Evolutionary conservation across 257 asterid species (phyloP), one percentile per base, ranked within the genome.

Genomic region (Perilla frutescens): DNA sequence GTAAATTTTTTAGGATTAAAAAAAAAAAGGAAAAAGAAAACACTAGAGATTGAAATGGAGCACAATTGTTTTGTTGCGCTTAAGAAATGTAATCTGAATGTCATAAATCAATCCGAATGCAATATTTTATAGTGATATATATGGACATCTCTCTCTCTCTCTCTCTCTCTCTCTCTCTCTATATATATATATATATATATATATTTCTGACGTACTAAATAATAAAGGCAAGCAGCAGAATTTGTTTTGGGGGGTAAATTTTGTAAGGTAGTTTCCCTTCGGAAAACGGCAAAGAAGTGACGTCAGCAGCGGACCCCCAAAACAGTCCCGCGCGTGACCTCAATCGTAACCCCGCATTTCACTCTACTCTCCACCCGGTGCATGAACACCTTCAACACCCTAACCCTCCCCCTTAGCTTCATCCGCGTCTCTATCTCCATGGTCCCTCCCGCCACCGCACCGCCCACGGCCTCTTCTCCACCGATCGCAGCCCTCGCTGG

Each of bases 341-440:
- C 96, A 79, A 91, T 75, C 74, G 83, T 74, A 81, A 93, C 97
- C 62, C 89, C 85, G 66, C 98, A 91, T 63, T 81, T 84, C 10
- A 87, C 88, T 10, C 79, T 81, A 68, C 89, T 89, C 75, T 81
- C 85, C 76, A 93, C 94, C 69, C 88, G 84, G 81, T 93, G 98
- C 68, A 89, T 88, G 67, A 93, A 91, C 76, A 93, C 91, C 84
- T 87, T 89, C 75, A 93, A 81, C 77, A 91, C 96, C 77, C 96
- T 76, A 39, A 93, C 97, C 77, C 96, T 83, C 76, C 98, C 98
- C 71, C 83, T 93, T 75, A 91, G 62, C 91, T 86, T 87, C 97
- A 91, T 89, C 85, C 85, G 76, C 48, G 97, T 93, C 88, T 91
- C 94, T 49, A 93, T 83, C 87, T 88, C 96, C 96, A 89, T 89